These are phyloP conservation scores for Podosphaera aphanis DNA, from an alignment of 2,329 filamentous ascomycete species.

Conservation along the genomic window DNA sequence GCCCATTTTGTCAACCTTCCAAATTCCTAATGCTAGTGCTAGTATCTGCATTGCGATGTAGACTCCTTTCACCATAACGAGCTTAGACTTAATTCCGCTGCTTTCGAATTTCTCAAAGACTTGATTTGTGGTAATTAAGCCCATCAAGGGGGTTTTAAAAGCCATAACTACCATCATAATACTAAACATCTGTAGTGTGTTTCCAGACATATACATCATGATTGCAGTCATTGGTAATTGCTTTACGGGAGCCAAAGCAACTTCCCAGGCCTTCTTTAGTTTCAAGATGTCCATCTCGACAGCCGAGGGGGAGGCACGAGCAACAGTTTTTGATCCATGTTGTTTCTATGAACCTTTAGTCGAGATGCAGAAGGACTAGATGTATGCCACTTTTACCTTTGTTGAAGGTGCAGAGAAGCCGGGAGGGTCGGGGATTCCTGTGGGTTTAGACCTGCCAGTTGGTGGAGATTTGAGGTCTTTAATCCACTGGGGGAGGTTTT, in stretches of 20 bases:
- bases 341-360: no score
- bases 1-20: conserved; percentile 95
- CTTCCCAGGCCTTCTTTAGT: conserved; percentile 96
- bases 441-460: conserved; percentile 37
- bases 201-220: conserved; percentile 99
- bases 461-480: conserved; percentile 53
- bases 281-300: conserved; percentile 90
- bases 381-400: conserved; percentile 23
- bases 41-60: conserved; percentile 75
- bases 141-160: conserved; percentile 86
- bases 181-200: conserved; percentile 92
- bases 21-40: conserved; percentile 65
- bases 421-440: conserved; percentile 58
- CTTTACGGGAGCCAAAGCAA: conserved; percentile 82
- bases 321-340: conserved; percentile 17
- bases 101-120: conserved; percentile 86
- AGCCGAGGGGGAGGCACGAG: conserved; percentile 43
- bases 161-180: conserved; percentile 99
- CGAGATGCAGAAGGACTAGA: no score
- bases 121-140: conserved; percentile 57
- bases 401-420: conserved; percentile 40
- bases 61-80: conserved; percentile 65
- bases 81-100: conserved; percentile 45
- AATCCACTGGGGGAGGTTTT: conserved; percentile 48
- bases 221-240: conserved; percentile 92